phyloP scores from a whole-genome alignment of 2,329 filamentous ascomycete genomes.

The Clonostachys sp. region DNA sequence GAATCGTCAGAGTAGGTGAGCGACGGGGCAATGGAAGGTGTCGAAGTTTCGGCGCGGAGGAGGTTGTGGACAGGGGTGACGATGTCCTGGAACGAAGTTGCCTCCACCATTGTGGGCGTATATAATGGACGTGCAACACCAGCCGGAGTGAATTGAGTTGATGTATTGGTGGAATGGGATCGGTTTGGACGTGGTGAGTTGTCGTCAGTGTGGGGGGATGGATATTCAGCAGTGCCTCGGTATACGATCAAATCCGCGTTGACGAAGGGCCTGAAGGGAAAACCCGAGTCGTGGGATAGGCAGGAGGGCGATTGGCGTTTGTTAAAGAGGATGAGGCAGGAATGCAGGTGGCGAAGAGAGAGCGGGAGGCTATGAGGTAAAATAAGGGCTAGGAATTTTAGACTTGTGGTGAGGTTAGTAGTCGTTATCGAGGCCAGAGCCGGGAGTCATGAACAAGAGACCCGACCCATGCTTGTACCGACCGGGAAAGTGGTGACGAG shows the following conservation, averaged over 20 bases:
- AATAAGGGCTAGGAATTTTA: too few species aligned
- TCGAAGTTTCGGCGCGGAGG: constrained; percentile 36
- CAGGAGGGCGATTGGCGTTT: background rate
- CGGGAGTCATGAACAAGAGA: too few species aligned
- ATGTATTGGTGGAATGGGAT: constrained; percentile 6
- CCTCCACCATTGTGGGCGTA: constrained; percentile 20
- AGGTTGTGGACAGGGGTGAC: constrained; percentile 32
- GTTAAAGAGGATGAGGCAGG: background rate
- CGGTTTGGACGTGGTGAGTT: constrained; percentile 9
- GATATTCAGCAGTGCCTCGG: background rate
- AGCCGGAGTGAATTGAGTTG: constrained; percentile 3
- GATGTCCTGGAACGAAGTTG: constrained; percentile 29
- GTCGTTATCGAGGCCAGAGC: too few species aligned
- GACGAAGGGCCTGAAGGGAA: too few species aligned
- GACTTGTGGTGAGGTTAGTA: too few species aligned
- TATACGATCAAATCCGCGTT: background rate
- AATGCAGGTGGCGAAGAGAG: background rate
- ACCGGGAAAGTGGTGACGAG: too few species aligned
- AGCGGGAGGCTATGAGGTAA: background rate
- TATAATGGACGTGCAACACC: constrained; percentile 4
- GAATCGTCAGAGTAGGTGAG: constrained; percentile 60
- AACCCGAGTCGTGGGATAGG: too few species aligned
- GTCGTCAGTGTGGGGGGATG: constrained; percentile 13
- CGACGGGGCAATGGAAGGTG: constrained; percentile 53
- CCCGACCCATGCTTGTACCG: too few species aligned